Evolutionary conservation across 352 stramenopile genomes (phyloP).

Genomic region (Peronospora farinosa): DNA sequence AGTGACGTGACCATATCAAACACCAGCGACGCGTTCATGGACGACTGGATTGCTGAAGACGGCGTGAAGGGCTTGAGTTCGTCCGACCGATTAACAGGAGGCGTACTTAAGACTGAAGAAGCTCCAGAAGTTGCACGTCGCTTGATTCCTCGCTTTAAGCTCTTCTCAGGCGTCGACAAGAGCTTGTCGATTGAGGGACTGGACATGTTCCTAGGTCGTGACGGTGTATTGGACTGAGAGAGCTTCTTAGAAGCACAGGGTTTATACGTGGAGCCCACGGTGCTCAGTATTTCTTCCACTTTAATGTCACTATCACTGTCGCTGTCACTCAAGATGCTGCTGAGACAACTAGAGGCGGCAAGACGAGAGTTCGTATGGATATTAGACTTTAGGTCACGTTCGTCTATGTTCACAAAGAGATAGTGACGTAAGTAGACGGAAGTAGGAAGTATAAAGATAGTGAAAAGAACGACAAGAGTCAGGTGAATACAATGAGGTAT

Average conservation of each 20-base stretch:
- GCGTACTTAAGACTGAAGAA: constrained; percentile 11
- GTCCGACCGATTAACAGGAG: constrained; percentile 7
- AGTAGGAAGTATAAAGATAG: background rate
- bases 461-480: constrained; percentile 3
- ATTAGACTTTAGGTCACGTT: constrained; percentile 13
- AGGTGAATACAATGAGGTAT: background rate
- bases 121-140: constrained; percentile 24
- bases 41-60: constrained; percentile 50
- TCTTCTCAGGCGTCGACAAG: constrained; percentile 21
- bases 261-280: constrained; percentile 7
- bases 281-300: constrained; percentile 24
- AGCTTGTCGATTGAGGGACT: constrained; percentile 19
- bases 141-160: constrained; percentile 21
- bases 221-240: constrained; percentile 1
- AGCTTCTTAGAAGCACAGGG: constrained; percentile 6
- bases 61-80: constrained; percentile 58
- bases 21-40: constrained; percentile 76
- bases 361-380: constrained; percentile 7
- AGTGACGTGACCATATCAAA: constrained; percentile 81
- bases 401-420: constrained; percentile 13
- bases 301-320: constrained; percentile 26
- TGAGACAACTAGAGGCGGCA: constrained; percentile 7
- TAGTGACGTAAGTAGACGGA: background rate
- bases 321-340: constrained; percentile 24
- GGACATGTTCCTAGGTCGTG: constrained; percentile 9